A percentile compares a stretch with the other conserved stretches of the same genome.
Evolutionary conservation across 2,329 filamentous ascomycete genomes (phyloP).

Genomic region (Bisporella sp.): DNA sequence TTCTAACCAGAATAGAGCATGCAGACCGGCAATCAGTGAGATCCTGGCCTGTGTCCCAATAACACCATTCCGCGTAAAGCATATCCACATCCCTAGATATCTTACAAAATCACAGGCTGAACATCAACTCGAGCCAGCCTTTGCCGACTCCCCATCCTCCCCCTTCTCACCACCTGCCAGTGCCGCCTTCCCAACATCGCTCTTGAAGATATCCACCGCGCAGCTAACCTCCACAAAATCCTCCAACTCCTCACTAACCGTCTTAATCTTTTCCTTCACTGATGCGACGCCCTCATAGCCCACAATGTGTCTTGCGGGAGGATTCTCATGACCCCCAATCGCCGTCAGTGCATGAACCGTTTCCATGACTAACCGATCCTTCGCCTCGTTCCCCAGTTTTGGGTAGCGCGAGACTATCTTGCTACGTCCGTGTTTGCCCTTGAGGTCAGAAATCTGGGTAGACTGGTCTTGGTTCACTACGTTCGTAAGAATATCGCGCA

Average conservation of each 20-base stretch:
- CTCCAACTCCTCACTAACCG: slow-evolving; percentile 90
- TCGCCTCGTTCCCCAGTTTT: slow-evolving; percentile 58
- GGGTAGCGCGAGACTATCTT: slow-evolving; percentile 63
- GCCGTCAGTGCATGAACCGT: slow-evolving; percentile 87
- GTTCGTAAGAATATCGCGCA: slow-evolving; percentile 75
- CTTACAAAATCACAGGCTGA: too few relatives aligned
- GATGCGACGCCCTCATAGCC: slow-evolving; percentile 80
- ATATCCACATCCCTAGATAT: too few relatives aligned
- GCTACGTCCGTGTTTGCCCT: slow-evolving; percentile 12
- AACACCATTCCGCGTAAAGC: too few relatives aligned
- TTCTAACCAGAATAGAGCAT: too few relatives aligned
- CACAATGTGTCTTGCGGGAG: slow-evolving; percentile 88
- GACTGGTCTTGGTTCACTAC: slow-evolving; percentile 72
- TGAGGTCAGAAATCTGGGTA: slow-evolving; percentile 35
- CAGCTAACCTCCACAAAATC: slow-evolving; percentile 87
- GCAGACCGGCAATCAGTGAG: too few relatives aligned
- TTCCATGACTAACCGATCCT: slow-evolving; percentile 73
- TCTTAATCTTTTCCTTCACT: slow-evolving; percentile 94
- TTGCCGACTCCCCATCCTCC: slow-evolving; percentile 3
- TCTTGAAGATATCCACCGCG: slow-evolving; percentile 27
- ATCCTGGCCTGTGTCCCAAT: too few relatives aligned
- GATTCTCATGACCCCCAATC: slow-evolving; percentile 93
- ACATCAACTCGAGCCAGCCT: too few relatives aligned
- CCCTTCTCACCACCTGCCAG: slow-evolving; percentile 13
- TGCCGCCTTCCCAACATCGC: slow-evolving; percentile 23